Evolutionary conservation across 2,329 filamentous ascomycete genomes (phyloP).

Genomic region (Cordyceps tenuipes): DNA sequence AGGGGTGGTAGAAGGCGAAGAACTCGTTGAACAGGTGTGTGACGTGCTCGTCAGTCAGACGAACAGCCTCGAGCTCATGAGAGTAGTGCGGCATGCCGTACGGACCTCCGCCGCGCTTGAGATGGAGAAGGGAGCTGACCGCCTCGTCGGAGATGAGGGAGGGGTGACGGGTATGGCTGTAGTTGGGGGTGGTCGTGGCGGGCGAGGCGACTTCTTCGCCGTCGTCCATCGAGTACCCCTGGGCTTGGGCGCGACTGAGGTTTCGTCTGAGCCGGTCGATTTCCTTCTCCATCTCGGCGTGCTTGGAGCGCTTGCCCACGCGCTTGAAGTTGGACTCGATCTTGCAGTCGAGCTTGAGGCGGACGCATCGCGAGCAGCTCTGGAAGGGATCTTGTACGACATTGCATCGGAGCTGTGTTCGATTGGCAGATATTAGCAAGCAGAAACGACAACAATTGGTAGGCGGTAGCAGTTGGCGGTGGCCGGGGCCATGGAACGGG

Average conservation of each 20-base stretch:
- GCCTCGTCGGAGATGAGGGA: slow-evolving; percentile 61
- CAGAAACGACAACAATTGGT: not conserved
- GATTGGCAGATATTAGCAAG: slow-evolving; percentile 8
- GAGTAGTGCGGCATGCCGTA: slow-evolving; percentile 52
- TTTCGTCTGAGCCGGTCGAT: slow-evolving; percentile 60
- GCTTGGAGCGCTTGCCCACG: slow-evolving; percentile 71
- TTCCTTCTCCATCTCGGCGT: slow-evolving; percentile 81
- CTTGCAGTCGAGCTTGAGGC: slow-evolving; percentile 73
- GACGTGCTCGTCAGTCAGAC: slow-evolving; percentile 56
- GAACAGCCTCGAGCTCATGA: slow-evolving; percentile 54
- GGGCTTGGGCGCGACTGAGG: slow-evolving; percentile 50
- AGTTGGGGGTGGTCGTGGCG: slow-evolving; percentile 43
- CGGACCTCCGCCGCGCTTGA: slow-evolving; percentile 52
- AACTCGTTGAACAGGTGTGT: slow-evolving; percentile 63
- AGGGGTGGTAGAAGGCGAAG: slow-evolving; percentile 68
- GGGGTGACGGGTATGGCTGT: slow-evolving; percentile 52
- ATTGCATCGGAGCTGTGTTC: slow-evolving; percentile 65
- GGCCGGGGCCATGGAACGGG: not conserved
- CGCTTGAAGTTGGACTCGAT: slow-evolving; percentile 86
- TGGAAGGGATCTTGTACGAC: slow-evolving; percentile 74
- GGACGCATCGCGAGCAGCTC: slow-evolving; percentile 68
- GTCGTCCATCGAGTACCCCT: slow-evolving; percentile 47
- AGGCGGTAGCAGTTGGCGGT: not conserved
- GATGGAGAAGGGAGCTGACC: slow-evolving; percentile 56
- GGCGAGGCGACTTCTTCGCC: slow-evolving; percentile 55